phyloP scores from a whole-genome alignment of 2,329 filamentous ascomycete genomes.

The Berkeleyomyces basicola region DNA sequence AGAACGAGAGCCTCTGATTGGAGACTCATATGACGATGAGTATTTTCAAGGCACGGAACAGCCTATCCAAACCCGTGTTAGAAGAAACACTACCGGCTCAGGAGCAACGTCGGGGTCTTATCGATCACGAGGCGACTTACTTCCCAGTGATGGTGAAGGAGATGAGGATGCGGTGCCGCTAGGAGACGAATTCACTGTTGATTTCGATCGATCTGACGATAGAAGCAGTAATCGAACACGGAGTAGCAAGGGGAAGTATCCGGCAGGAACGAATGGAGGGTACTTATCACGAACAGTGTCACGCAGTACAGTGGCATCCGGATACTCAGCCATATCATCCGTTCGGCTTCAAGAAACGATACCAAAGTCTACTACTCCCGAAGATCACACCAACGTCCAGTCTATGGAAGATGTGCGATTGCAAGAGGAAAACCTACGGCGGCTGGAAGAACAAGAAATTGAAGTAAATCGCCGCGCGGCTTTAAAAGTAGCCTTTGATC shows the following conservation, averaged over 20 bases:
- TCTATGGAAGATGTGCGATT: conserved; percentile 32
- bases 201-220: conserved; percentile 62
- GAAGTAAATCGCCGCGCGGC: conserved; percentile 37
- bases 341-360: conserved; percentile 9
- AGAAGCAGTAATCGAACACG: conserved; percentile 49
- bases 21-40: conserved; percentile 12
- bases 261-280: conserved; percentile 20
- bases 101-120: conserved; percentile 72
- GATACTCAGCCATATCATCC: conserved; percentile 20
- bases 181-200: conserved; percentile 81
- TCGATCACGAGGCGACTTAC: conserved; percentile 75
- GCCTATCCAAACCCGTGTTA: conserved; percentile 26
- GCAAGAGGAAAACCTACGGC: conserved; percentile 35
- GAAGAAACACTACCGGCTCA: conserved; percentile 66
- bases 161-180: conserved; percentile 88
- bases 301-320: conserved; percentile 39
- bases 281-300: conserved; percentile 36
- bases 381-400: conserved; percentile 22
- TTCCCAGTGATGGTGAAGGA: conserved; percentile 70
- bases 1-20: conserved; percentile 57
- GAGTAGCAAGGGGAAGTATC: conserved; percentile 43
- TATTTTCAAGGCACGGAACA: conserved; percentile 35
- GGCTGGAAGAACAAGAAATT: conserved; percentile 37
- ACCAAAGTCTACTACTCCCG: not conserved
- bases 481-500: conserved; percentile 31